Conservation (phyloP, 176 grass and related monocot genomes). For the Carex scoparia region DNA sequence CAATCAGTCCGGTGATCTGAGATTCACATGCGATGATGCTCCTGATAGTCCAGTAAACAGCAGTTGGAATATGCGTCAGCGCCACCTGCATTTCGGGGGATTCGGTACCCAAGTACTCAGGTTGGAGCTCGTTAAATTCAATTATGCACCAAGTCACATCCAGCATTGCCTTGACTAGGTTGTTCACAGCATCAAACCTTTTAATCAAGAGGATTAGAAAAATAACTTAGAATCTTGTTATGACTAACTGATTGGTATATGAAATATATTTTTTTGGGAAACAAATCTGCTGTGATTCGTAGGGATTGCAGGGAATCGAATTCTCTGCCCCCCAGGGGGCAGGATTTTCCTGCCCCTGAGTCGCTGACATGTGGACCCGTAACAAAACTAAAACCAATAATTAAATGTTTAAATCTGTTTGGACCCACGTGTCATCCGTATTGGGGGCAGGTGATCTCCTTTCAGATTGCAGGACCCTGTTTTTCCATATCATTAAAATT, state of each 20-base stretch:
- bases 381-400: no score
- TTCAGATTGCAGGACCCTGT: no score
- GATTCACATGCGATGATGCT: constrained; percentile 38
- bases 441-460: no score
- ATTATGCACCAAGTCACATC: constrained; percentile 44
- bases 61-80: constrained; percentile 32
- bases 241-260: background rate
- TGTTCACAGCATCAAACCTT: constrained; percentile 32
- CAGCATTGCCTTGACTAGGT: constrained; percentile 43
- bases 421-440: no score
- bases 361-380: no score
- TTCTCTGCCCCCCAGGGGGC: no score
- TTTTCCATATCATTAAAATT: no score
- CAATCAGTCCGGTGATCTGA: constrained; percentile 32
- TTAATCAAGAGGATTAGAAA: background rate
- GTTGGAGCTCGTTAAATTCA: constrained; percentile 34
- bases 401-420: no score
- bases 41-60: constrained; percentile 42
- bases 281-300: no score
- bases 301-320: no score
- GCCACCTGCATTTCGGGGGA: constrained; percentile 24
- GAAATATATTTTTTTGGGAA: background rate
- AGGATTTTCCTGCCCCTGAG: no score
- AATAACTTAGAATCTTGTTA: background rate
- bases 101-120: constrained; percentile 22